Base-by-base conservation (phyloP, 2,329 filamentous ascomycete genomes). In the Nakataea oryzae region DNA sequence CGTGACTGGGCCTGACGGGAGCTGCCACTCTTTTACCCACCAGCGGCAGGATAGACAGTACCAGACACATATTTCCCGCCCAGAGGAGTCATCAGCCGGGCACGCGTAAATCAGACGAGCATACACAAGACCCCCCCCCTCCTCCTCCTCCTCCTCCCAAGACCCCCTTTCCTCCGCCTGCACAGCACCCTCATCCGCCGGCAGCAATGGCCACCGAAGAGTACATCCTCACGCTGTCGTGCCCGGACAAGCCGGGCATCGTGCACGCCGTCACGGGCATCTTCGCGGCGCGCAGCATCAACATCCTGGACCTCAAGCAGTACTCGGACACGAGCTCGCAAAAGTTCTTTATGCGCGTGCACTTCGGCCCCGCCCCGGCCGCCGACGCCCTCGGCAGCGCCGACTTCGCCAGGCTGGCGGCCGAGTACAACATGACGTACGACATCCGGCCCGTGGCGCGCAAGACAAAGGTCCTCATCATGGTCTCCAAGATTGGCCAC, bases 401-500 rank as follows among this genome's bases (percentile, higher is more conserved):
- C 8, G 79, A 86, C 29, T 83, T 91, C 75, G 70, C 32, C 61
- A 27, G 7, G 17, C 54, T 61, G 29, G 32, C 79, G 63, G 26
- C 60, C 29, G n/a, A 41, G 30, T 55, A 34, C 54, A 26, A 30
- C 29, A 89, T 91, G 86, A 79, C 85, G 68, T 91, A 89, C 76
- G 81, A 89, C 68, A 81, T 95, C 68, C 82, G 86, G 17, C 84
- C 88, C 3, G 82, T 86, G 14, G 76, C 85, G 59, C 80, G 86
- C 69, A 92, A 91, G 77, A 86, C 87, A 63, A 83, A 86, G 66
- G 87, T 93, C 59, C 79, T 95, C 69, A 91, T 95, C 79, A 93
- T 95, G 90, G 90, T 93, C 32, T 93, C 89, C 70, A 93, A 93
- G 78, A 93, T 91, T 69, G 90, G 90, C 11, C 90, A 93, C 79